A percentile compares a stretch with the other conserved stretches of the same genome.
These are phyloP conservation scores for Ascochyta lentis DNA, from an alignment of 2,329 filamentous ascomycete species.

Conservation along the genomic window DNA sequence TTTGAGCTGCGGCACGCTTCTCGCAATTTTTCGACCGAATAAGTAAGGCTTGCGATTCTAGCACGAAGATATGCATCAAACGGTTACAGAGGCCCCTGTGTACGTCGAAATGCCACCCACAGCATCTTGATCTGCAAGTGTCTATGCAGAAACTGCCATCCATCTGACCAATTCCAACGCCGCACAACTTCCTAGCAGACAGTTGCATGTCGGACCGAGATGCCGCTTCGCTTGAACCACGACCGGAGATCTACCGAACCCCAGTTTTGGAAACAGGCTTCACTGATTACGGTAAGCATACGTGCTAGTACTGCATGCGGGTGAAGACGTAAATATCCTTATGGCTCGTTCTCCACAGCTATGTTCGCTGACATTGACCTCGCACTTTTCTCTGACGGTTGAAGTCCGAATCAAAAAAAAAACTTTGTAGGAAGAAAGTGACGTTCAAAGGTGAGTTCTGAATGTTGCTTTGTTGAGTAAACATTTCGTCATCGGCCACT, in stretches of 20 bases:
- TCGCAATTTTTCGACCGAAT: constrained; percentile 13
- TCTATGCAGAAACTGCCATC: not conserved
- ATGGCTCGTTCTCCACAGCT: not conserved
- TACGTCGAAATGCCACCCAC: too few species aligned
- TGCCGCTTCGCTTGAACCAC: not conserved
- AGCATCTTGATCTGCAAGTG: not conserved
- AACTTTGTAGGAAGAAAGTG: not conserved
- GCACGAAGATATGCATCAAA: not conserved
- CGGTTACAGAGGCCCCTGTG: not conserved
- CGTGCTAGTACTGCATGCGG: not conserved
- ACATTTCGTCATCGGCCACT: not conserved
- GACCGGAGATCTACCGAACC: constrained; percentile 8
- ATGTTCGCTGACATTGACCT: not conserved
- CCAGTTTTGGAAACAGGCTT: not conserved
- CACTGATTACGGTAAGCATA: constrained; percentile 7
- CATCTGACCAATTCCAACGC: not conserved
- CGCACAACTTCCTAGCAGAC: not conserved
- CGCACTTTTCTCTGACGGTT: not conserved
- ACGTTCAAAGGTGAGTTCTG: not conserved
- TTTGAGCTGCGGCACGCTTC: not conserved
- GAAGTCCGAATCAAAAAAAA: not conserved
- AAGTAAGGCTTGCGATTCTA: constrained; percentile 5
- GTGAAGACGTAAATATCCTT: not conserved
- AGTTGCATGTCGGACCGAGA: constrained; percentile 19
- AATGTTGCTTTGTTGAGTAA: not conserved